phyloP scores from a whole-genome alignment of 257 asterid species.

The Ilex asprella region DNA sequence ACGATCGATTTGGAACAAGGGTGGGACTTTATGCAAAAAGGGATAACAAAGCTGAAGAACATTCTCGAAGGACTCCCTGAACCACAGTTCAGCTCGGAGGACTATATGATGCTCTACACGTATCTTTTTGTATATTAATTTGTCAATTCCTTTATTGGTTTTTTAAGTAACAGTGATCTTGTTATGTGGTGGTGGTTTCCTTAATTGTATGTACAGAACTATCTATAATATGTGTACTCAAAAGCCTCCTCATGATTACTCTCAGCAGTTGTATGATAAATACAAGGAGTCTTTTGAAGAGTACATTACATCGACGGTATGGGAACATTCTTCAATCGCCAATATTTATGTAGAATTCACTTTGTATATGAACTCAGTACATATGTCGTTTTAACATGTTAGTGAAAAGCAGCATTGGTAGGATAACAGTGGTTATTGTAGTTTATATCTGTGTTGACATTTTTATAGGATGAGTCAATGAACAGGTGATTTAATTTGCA shows the following conservation, averaged over 20 bases:
- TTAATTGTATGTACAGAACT: slow-evolving; percentile 47
- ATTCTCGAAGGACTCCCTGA: slow-evolving; percentile 88
- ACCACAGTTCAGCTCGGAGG: slow-evolving; percentile 90
- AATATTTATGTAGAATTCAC: no score
- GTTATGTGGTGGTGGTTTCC: slow-evolving; percentile 12
- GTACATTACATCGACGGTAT: slow-evolving; percentile 71
- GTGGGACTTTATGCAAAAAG: slow-evolving; percentile 89
- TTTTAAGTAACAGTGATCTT: slow-evolving; percentile 8
- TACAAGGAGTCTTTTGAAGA: slow-evolving; percentile 80
- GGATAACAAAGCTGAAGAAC: slow-evolving; percentile 75
- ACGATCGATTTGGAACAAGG: slow-evolving; percentile 85
- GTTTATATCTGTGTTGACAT: no score
- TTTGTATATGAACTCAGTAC: no score
- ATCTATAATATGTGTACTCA: slow-evolving; percentile 99
- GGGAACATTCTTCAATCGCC: slow-evolving; percentile 2
- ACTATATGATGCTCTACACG: slow-evolving; percentile 94
- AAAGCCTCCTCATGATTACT: slow-evolving; percentile 95
- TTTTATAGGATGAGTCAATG: no score
- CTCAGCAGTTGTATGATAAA: slow-evolving; percentile 89
- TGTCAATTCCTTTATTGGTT: not conserved
- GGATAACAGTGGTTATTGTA: no score
- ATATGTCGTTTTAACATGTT: no score
- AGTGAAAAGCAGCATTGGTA: no score
- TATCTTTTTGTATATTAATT: slow-evolving; percentile 23
- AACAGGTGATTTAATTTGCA: no score